Evolutionary conservation across 164 flowering plant genomes (phyloP), one percentile per base, ranked within the genome.

Genomic region (Nymphaea colorata): DNA sequence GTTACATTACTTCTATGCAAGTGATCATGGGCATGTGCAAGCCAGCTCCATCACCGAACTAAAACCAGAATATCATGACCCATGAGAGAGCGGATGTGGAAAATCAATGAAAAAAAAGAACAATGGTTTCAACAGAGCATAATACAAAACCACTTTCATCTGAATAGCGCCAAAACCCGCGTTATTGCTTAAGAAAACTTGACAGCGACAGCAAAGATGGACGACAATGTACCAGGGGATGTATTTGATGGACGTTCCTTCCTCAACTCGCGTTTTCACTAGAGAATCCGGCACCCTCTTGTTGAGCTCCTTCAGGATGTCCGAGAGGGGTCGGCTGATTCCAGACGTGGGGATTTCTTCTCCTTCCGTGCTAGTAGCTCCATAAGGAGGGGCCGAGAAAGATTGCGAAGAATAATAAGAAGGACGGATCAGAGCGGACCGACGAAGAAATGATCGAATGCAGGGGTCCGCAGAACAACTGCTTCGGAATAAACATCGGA

Each of bases 261-360:
- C 79, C 72, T 89, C 92, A 2, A 44, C 15, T 12, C 98, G 97
- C 36, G 61, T 62, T 59, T 72, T 78, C 75, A 93, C 63, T 69
- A 89, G 76, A 6, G 89, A 68, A 68, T 90, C 93, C 3, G 98
- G 98, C 67, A 93, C 86, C 69, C 71, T 84, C 76, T 87, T 85
- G 80, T 77, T 87, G 62, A 93, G 88, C 66, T 89, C 87, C 65
- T 80, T 86, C 68, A 91, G 90, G 59, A 91, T 81, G 64, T 86
- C 93, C 4, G 96, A 87, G 64, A 93, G 78, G 0, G 97, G 95
- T 12, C 88, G 74, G 70, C 88, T 78, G 45, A 91, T 79, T 67
- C 92, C 98, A 10, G 89, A 76, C 36, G 81, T 83, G 3, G 82
- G 86, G 44, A 76, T 72, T 45, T 60, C 81, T 43, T 64, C n/a